Base-by-base conservation (phyloP, 495 filamentous ascomycete species). In the Venustampulla echinocandica region DNA sequence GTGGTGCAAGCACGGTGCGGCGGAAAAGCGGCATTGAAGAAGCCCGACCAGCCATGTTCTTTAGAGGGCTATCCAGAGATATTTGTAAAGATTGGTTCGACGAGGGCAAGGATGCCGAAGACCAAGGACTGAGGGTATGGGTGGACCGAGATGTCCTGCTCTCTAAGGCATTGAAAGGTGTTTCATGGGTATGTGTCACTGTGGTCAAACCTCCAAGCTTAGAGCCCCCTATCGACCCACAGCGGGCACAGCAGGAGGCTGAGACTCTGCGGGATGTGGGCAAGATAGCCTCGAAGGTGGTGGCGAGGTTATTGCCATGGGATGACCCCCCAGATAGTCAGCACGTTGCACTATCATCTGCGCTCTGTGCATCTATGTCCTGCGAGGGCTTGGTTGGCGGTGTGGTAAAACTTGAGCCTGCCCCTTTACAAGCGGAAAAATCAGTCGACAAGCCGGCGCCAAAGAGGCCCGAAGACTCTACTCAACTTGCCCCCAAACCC, bases 271-370 rank as follows among this genome's bases (percentile, higher is more conserved):
- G 56, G 49, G 75, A 85, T 44, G 69, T 76, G 42, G 69, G 81
- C 13, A 73, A 78, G 52, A 67, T 81, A 4, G 69, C 85, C 0
- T 67, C 73, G 1, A 92, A 80, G 52, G 62, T 97, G 3, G 74
- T 96, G 14, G 90, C 90, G 20, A 79, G 75, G 41, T 57, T 95
- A 3, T 61, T 75, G 38, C 64, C 75, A 1, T 98, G 93, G 93
- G 77, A 89, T 25, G 84, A 93, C 56, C 85, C 88, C 0, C 90
- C 90, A 2, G 85, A 93, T 55, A 77, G 73, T 20, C 76, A 79
- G 40, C 87, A 90, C 46, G 73, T 73, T 49, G 84, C 83, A 14
- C 70, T 97, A 23, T 96, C 92, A 10, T 74, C 80, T 1, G 59
- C 80, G 2, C 64, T 98, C 6, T 89, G 84, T 56, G 75, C 76